These are phyloP conservation scores for Eragrostis tef DNA, from an alignment of 202 grass and related monocot species.

Conservation along the genomic window DNA sequence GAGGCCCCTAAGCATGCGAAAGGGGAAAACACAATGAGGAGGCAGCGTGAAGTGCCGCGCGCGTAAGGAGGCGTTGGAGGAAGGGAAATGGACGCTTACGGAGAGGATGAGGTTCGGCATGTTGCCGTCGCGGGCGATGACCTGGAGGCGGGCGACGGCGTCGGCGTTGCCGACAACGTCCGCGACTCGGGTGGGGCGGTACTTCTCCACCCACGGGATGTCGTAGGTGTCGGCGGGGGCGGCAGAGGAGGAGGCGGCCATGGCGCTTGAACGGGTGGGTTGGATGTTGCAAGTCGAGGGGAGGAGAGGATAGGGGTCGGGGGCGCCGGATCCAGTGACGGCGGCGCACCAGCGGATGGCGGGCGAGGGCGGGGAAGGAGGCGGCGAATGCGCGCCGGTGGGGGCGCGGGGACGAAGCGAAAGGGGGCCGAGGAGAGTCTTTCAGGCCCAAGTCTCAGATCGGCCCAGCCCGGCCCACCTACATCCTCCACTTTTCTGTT, in stretches of 20 bases:
- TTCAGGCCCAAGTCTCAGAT: neutral
- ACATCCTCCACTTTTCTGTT: neutral
- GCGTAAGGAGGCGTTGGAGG: conserved; percentile 28
- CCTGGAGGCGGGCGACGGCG: conserved; percentile 80
- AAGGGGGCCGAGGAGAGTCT: neutral
- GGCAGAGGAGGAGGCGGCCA: conserved; percentile 61
- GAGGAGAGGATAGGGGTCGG: neutral
- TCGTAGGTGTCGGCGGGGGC: conserved; percentile 54
- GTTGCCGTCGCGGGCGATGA: conserved; percentile 95
- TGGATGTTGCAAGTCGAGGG: too few species aligned
- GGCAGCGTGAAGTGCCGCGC: neutral
- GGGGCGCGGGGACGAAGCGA: neutral
- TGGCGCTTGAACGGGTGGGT: conserved; percentile 17
- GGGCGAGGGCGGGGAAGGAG: neutral
- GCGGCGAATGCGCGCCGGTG: neutral
- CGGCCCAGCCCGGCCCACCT: neutral
- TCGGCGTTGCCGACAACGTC: conserved; percentile 91
- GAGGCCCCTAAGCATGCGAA: conserved; percentile 66
- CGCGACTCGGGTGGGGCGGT: conserved; percentile 77
- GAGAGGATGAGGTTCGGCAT: conserved; percentile 99
- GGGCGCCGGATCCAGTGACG: neutral
- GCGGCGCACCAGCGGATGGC: neutral
- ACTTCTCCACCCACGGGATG: conserved; percentile 99
- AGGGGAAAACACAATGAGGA: neutral
- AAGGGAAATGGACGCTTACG: conserved; percentile 50